Base-by-base conservation (phyloP, 2,329 filamentous ascomycete species). In the Lachnellula occidentalis region DNA sequence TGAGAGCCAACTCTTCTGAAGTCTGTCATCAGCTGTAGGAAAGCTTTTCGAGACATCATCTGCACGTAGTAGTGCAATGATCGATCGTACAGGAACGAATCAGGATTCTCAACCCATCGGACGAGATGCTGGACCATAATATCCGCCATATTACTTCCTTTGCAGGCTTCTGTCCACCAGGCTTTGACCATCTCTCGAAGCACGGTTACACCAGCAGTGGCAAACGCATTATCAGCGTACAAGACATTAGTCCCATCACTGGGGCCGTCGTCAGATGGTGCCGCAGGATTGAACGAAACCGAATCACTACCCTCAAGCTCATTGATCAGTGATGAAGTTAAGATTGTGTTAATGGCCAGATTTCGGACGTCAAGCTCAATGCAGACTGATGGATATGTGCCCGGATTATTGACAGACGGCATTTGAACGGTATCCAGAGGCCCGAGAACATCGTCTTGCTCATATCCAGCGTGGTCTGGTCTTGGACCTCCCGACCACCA, bases 121-220 rank as follows among this genome's bases (percentile, higher is more conserved):
- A 99, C 90, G 4, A 99, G 80, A 71, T 99, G 92, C 67, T 96
- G 92, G 1, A 99, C 94, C 78, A 99, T 90, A 52, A 97, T 85
- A 72, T 99, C 94, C 0, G 95, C 95, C 90, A 99, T 96, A 41
- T 83, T 87, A 64, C 89, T 95, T 37, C 91, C 90, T 58, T 83
- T 85, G 68, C 90, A 94, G 5, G 94, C 95, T 71, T 99, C 92
- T 1, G 87, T 81, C 94, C 94, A 99, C 95, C 95, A 99, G 2
- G 89, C 83, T 70, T 96, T 96, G 63, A 99, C 94, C 92, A 99
- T 96, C 65, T 97, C 95, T 14, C 94, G 87, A 3, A 99, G 78
- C 0, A 99, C 94, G 6, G 86, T 81, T 4, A 97, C 88, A 52
- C 91, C 90, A 3, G 92, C 91, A 48, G 90, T 88, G n/a, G 92